Base-by-base conservation (phyloP, 73 alveolate species). In the Paramecium sonneborni region DNA sequence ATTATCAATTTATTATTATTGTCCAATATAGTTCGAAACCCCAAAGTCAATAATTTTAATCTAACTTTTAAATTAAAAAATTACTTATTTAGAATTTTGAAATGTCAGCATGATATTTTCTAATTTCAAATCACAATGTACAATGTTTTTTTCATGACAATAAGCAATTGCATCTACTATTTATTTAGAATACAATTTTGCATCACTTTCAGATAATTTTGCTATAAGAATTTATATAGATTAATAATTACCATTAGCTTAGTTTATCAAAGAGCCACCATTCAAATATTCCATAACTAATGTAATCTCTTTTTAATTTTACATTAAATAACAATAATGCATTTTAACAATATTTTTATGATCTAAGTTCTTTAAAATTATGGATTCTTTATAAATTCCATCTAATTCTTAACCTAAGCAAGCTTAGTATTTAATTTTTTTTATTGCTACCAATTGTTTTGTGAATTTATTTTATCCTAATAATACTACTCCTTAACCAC, bases 11-110 rank as follows among this genome's bases (percentile, higher is more conserved):
- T 24, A n/a, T 18, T 37, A 21, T 21, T 23, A 38, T 32, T 67
- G 26, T 39, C 67, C 56, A 26, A 20, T 72, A 34, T 57, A 74
- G 6, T 58, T 76, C 10, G 93, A 74, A 2, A 97, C 98, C 14
- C 99, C 99, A 76, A 98, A 98, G 92, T 98, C 99, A 87, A 99
- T 97, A 43, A 98, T 94, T 94, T 98, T 98, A 21, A 98, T 94
- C n/a, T 94, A 95, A 21, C 5, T 18, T 39, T 24, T 76, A 10
- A 62, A 26, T 62, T 30, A 26, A 12, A 30, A 30, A 26, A 12
- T 4, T 62, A 62, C 84, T 62, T 62, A 24, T 62, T 62, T 62
- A 1, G 44, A 30, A 12, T 10, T 62, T n/a, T 20, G 24, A 30
- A 44, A 26, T 14, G 96, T 99, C 55, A 96, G 76, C 35, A 96